Evolutionary conservation across 2,329 filamentous ascomycete species (phyloP), one percentile per base, ranked within the genome.

Genomic region (Elsinoe australis): DNA sequence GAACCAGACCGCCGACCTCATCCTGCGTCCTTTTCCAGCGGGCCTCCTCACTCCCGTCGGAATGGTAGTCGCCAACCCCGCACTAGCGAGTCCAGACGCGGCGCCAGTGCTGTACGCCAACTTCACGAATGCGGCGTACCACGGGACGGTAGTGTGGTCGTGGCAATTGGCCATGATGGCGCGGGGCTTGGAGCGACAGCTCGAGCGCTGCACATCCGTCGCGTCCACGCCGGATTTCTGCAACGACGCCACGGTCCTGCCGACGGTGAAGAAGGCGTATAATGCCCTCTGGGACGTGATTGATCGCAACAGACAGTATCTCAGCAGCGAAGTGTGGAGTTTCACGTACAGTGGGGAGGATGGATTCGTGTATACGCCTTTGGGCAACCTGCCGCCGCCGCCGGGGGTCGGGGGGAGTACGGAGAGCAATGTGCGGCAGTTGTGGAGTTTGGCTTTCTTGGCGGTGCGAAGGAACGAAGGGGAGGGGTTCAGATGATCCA

Each of bases 91-190:
- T 18, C n/a, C 45, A 9, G 45, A 36, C n/a, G 67, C 63, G 0
- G 64, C 72, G 10, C 61, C 67, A 0, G 64, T 60, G 2, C 72
- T 76, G 44, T 68, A 71, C 0, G 63, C 60, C 0, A 74, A 74
- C 45, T 83, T 74, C 52, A 75, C 75, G 1, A 75, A 71, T n/a
- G 66, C 67, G 2, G 75, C 73, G 0, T 83, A 80, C 54, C 79
- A 83, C 49, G 79, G 78, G 0, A 80, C 79, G 0, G 79, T 84
- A 0, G 67, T 83, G 1, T 83, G 78, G 79, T 72, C 71, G 35
- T 83, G 78, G 78, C 79, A 77, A 48, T 64, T 82, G 3, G 72
- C 78, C 0, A 80, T 83, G 71, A 80, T 82, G 74, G 79, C 75
- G 0, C 71, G 71, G 7, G 79, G 80, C 0, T 60, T 83, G 0